Percentiles rank a stretch among this genome's conserved stretches.
These are phyloP conservation scores for Hemisphaericaspora xylofermentans DNA, from an alignment of 1,139 yeast genomes.

Conservation along the genomic window DNA sequence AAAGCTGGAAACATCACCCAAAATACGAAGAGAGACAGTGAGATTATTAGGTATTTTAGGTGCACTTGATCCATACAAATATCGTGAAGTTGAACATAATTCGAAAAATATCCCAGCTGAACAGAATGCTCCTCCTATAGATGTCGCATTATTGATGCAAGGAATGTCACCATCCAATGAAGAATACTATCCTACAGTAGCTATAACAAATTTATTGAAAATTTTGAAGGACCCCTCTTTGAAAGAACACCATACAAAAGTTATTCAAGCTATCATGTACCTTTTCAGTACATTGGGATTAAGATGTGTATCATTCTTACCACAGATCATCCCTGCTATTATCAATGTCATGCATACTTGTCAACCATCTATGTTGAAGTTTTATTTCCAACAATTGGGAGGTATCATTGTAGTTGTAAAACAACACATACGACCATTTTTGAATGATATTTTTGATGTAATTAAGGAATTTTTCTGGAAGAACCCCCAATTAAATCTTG, in stretches of 20 bases:
- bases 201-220: constrained; percentile 78
- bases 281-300: constrained; percentile 87
- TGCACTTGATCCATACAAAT: constrained; percentile 94
- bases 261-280: constrained; percentile 87
- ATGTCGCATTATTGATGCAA: constrained; percentile 84
- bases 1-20: constrained; percentile 73
- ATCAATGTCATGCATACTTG: constrained; percentile 82
- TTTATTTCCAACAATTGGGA: constrained; percentile 86
- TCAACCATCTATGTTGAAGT: constrained; percentile 78
- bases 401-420: constrained; percentile 79
- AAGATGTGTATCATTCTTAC: constrained; percentile 82
- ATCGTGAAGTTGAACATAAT: constrained; percentile 83
- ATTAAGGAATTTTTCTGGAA: constrained; percentile 68
- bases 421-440: constrained; percentile 83
- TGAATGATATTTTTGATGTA: constrained; percentile 73
- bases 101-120: constrained; percentile 65
- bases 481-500: constrained; percentile 58
- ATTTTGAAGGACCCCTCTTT: constrained; percentile 83
- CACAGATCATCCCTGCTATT: constrained; percentile 86
- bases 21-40: constrained; percentile 82
- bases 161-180: constrained; percentile 94
- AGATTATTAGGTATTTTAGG: constrained; percentile 89
- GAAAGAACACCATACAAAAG: constrained; percentile 83
- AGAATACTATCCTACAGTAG: constrained; percentile 95
- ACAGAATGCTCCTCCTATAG: constrained; percentile 86